Evolutionary conservation across 345 rosid genomes (phyloP).

Genomic region (Excoecaria agallocha): DNA sequence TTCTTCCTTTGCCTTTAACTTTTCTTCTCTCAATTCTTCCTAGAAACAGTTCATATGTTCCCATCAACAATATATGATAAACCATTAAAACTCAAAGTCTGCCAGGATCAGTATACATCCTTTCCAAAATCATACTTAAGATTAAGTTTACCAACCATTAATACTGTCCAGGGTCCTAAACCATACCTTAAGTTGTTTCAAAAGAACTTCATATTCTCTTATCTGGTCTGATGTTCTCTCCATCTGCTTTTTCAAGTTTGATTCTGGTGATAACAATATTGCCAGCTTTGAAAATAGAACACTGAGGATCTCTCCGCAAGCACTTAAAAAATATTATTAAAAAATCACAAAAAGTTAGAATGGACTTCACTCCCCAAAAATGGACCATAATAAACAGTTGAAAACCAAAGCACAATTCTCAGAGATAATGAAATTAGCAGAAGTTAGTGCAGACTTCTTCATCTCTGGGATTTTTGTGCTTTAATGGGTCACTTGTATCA

Average conservation of each 20-base stretch:
- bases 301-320: slow-evolving; percentile 37
- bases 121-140: not conserved
- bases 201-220: slow-evolving; percentile 49
- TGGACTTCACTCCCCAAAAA: not conserved
- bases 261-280: slow-evolving; percentile 29
- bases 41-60: slow-evolving; percentile 27
- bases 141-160: not conserved
- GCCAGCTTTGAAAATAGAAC: slow-evolving; percentile 37
- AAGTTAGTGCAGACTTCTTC: not conserved
- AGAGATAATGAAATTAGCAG: not conserved
- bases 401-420: not conserved
- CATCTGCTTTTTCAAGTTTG: slow-evolving; percentile 36
- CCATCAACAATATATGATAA: slow-evolving; percentile 4
- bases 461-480: not conserved
- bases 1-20: slow-evolving; percentile 81
- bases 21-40: slow-evolving; percentile 73
- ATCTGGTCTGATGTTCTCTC: slow-evolving; percentile 49
- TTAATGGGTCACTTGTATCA: not conserved
- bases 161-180: slow-evolving; percentile 1
- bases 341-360: slow-evolving; percentile 6
- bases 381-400: not conserved
- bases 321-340: slow-evolving; percentile 21
- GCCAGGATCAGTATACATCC: not conserved
- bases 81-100: slow-evolving; percentile 12
- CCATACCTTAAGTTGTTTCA: slow-evolving; percentile 64